A percentile compares a stretch with the other conserved stretches of the same genome.
Conservation (phyloP, 2,329 filamentous ascomycete species). For the Neopestalotiopsis sp. region DNA sequence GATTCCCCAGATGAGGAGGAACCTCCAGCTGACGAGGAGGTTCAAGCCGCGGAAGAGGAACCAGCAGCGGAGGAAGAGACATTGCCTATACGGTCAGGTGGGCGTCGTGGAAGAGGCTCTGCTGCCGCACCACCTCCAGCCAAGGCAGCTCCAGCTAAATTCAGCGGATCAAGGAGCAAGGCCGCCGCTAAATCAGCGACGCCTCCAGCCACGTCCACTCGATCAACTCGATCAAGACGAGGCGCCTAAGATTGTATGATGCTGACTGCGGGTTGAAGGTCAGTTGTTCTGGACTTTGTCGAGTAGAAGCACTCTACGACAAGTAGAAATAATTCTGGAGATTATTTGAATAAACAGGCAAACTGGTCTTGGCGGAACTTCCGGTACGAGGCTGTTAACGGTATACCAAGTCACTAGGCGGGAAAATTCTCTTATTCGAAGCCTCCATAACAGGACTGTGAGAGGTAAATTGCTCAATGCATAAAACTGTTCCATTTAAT, state of each 20-base stretch:
- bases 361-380: background rate
- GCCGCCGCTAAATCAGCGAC: constrained; percentile 11
- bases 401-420: background rate
- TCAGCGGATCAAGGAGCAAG: constrained; percentile 7
- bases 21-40: constrained; percentile 19
- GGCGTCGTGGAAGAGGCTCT: constrained; percentile 29
- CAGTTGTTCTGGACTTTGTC: background rate
- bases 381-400: background rate
- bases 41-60: constrained; percentile 27
- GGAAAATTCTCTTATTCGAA: background rate
- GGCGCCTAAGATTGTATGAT: background rate
- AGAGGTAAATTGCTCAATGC: no score
- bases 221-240: constrained; percentile 2
- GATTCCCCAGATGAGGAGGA: background rate
- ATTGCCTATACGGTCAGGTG: constrained; percentile 28
- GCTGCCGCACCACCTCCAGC: background rate
- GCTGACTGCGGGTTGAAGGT: background rate
- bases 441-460: no score
- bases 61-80: constrained; percentile 27
- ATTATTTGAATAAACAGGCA: background rate
- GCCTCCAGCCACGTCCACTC: background rate
- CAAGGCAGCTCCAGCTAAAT: background rate
- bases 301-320: background rate
- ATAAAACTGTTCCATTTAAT: no score
- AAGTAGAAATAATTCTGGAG: background rate